phyloP scores from a whole-genome alignment of 1,139 yeast genomes.

The Saccharomyces hybrid region DNA sequence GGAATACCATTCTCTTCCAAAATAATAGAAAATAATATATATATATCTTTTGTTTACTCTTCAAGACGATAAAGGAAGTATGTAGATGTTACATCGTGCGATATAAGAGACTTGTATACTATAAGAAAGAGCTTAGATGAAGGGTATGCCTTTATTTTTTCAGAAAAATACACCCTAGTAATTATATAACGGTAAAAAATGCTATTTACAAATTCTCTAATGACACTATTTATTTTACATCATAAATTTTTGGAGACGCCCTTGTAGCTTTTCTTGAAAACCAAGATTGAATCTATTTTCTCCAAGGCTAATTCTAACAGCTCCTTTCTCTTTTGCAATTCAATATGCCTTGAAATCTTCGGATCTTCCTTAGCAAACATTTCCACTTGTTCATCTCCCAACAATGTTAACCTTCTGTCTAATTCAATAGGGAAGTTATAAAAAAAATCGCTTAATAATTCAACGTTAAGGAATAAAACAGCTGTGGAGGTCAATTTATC shows the following conservation, averaged over 20 bases:
- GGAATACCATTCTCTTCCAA: background rate
- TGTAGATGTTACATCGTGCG: background rate
- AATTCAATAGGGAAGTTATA: slow-evolving; percentile 93
- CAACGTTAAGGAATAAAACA: slow-evolving; percentile 86
- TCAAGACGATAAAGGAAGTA: background rate
- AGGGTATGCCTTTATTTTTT: background rate
- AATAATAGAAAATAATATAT: background rate
- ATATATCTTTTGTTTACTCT: background rate
- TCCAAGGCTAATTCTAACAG: slow-evolving; percentile 72
- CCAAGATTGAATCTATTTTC: slow-evolving; percentile 84
- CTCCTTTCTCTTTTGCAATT: slow-evolving; percentile 87
- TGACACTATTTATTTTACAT: background rate
- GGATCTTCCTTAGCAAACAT: slow-evolving; percentile 93
- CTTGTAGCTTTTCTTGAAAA: slow-evolving; percentile 31
- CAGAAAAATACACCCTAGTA: background rate
- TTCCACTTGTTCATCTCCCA: slow-evolving; percentile 74
- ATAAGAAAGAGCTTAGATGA: background rate
- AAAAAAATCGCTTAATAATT: slow-evolving; percentile 85
- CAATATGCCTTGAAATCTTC: slow-evolving; percentile 80
- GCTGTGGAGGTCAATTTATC: slow-evolving; percentile 91
- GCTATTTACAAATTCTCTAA: background rate
- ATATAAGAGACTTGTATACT: background rate
- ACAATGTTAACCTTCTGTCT: slow-evolving; percentile 62
- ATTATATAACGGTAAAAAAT: background rate
- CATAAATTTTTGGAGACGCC: slow-evolving; percentile 4